Base-by-base conservation (phyloP, 169 alveolate species). In the Eimeria maxima region DNA sequence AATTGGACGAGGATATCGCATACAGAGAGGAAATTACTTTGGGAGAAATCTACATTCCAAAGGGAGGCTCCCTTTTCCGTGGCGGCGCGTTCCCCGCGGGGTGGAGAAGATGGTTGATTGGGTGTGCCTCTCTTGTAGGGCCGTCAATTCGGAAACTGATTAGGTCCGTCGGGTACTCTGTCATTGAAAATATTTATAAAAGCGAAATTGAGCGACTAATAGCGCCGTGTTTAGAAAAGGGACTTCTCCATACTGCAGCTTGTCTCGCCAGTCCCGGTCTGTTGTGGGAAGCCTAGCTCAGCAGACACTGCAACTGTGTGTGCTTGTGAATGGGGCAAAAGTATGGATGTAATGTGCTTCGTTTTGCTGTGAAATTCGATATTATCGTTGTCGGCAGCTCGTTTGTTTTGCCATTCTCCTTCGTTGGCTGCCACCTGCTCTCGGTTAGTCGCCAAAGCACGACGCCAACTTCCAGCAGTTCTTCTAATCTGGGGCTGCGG, bases 261-360 rank as follows among this genome's bases (percentile, higher is more conserved):
- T 60, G 69, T 60, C 69, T 60, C 69, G 69, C 69, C 69, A 60
- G n/a, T 16, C 69, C 69, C 18, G n/a, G 69, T 53, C 69, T 11
- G n/a, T 4, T 18, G 69, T 60, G n/a, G 20, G n/a, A 60, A 60
- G 69, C 69, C 69, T 8, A 2, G 69, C 69, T 60, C 8, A 4
- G 27, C 69, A 60, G 69, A 60, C 69, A 60, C 69, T 60, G n/a
- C 69, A 60, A 24, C n/a, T 60, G 69, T 60, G 69, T 60, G 69
- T 60, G 69, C n/a, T 14, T 18, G n/a, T 18, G 20, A 60, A 18
- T 3, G 20, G 1, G 69, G 27, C 69, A 60, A 24, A 18, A 60
- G 69, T 60, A 60, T 60, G 20, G n/a, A 60, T 60, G 69, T 60
- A 60, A 60, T 60, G 0, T 60, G 20, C 69, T 60, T 60, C 7